These are phyloP conservation scores for Magnaporthales sp. DNA, from an alignment of 2,329 filamentous ascomycete species.

Conservation along the genomic window DNA sequence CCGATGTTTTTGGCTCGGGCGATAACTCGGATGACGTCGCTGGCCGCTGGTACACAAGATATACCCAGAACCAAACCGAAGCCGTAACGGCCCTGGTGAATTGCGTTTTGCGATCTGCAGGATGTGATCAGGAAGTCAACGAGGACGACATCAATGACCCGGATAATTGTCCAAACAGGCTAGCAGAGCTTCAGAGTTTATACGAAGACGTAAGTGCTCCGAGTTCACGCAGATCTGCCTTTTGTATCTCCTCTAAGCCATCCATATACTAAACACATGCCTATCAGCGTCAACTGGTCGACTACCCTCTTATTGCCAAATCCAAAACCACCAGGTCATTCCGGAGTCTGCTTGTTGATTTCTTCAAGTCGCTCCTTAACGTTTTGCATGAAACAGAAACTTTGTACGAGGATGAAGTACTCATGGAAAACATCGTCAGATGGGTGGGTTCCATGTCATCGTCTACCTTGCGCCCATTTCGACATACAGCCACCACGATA, in stretches of 20 bases:
- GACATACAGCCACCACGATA: constrained; percentile 86
- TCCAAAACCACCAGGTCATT: constrained; percentile 70
- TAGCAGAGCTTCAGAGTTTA: constrained; percentile 79
- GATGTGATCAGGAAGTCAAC: constrained; percentile 71
- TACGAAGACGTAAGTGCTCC: constrained; percentile 62
- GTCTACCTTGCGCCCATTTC: constrained; percentile 77
- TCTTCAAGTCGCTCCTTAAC: constrained; percentile 69
- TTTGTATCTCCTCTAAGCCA: background rate
- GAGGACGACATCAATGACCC: constrained; percentile 81
- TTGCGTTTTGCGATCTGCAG: constrained; percentile 61
- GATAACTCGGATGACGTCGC: constrained; percentile 47
- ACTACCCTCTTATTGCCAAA: constrained; percentile 86
- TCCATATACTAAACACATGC: background rate
- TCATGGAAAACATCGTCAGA: constrained; percentile 81
- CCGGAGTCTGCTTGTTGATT: constrained; percentile 65
- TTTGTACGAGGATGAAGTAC: constrained; percentile 65
- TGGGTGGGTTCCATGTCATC: constrained; percentile 93
- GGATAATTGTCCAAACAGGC: constrained; percentile 71
- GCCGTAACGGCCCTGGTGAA: constrained; percentile 58
- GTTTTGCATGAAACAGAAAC: constrained; percentile 75
- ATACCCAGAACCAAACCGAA: constrained; percentile 41
- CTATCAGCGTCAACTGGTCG: constrained; percentile 65
- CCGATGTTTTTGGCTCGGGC: constrained; percentile 54
- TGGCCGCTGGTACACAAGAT: constrained; percentile 50
- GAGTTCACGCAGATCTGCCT: background rate